Conservation (phyloP, 495 filamentous ascomycete genomes). For the Penicillium salamii region DNA sequence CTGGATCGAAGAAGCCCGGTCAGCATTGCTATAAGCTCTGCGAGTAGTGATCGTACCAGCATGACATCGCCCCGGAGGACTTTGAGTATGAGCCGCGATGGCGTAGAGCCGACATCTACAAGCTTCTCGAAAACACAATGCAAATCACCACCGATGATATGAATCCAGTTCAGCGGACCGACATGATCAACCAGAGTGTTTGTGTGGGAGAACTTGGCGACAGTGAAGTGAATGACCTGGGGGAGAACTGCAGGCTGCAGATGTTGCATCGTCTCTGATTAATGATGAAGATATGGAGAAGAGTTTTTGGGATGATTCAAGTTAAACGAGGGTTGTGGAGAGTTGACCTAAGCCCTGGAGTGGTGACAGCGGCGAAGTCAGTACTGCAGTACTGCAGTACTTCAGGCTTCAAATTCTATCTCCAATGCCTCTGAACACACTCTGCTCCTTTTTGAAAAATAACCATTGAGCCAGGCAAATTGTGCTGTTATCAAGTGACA, state of each 20-base stretch:
- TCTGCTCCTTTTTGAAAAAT: too few relatives aligned
- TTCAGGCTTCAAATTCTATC: too few relatives aligned
- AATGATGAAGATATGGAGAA: too few relatives aligned
- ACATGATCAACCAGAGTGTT: slow-evolving; percentile 29
- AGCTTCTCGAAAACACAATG: slow-evolving; percentile 27
- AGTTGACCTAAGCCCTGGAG: too few relatives aligned
- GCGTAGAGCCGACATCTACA: background rate
- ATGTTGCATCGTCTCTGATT: background rate
- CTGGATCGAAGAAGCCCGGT: slow-evolving; percentile 12
- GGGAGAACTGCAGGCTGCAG: slow-evolving; percentile 2
- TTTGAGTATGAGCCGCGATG: slow-evolving; percentile 21
- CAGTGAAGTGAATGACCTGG: slow-evolving; percentile 24
- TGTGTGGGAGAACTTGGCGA: slow-evolving; percentile 46
- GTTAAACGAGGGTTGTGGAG: too few relatives aligned
- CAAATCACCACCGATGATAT: slow-evolving; percentile 34
- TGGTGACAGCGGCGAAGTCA: too few relatives aligned
- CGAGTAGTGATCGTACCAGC: slow-evolving; percentile 24
- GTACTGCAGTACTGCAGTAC: too few relatives aligned
- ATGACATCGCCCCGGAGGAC: slow-evolving; percentile 24
- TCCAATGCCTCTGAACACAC: too few relatives aligned
- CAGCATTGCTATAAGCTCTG: background rate
- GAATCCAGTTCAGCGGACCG: slow-evolving; percentile 38
- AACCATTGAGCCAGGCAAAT: too few relatives aligned
- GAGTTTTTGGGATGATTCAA: too few relatives aligned
- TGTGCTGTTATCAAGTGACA: too few relatives aligned